Evolutionary conservation across 2,329 filamentous ascomycete species (phyloP), one percentile per base, ranked within the genome.

Genomic region (Ceratocystis eucalypticola): DNA sequence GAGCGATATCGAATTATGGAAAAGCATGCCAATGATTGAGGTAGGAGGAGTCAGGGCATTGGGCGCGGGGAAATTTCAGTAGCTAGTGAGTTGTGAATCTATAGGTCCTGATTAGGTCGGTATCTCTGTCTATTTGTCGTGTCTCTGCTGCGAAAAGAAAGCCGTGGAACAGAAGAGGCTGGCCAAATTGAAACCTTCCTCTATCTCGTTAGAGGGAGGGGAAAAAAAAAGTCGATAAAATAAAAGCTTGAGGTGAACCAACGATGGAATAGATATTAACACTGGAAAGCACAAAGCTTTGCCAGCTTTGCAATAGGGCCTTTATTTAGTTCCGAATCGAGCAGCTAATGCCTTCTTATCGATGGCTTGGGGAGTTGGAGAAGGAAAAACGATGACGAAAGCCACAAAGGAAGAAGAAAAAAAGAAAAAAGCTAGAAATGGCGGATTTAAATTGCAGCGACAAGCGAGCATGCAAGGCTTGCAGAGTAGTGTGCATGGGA

Each of bases 391-490:
- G 8, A 62, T 44, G 61, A 62, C 20, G 41, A 62, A 59, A 59
- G 15, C 55, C 15, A 7, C 17, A 37, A 22, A n/a, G 17, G 28
- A 55, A 61, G 61, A 63, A 63, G 12, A 33, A 25, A 28, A 28
- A 33, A 46, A n/a, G 2, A 25, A 53, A 15, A 22, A 15, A 28
- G 25, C 15, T 53, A 53, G 5, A 62, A 48, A 33, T n/a, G 61
- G 8, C 44, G 8, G 12, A 28, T 45, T 48, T n/a, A 15, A 45
- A 10, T 61, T 61, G 28, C 30, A 55, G 28, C 48, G 44, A 50
- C 41, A 46, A 61, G 64, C 64, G 37, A 65, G 5, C 22, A 53
- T 53, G 48, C 48, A 53, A 53, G 48, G 22, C 48, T 28, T 53
- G 48, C 22, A 53, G 48, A 41, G 37, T 15, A 41, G 15, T 41